Evolutionary conservation across 345 rosid species (phyloP).

Genomic region (Leavenworthia alabamica): DNA sequence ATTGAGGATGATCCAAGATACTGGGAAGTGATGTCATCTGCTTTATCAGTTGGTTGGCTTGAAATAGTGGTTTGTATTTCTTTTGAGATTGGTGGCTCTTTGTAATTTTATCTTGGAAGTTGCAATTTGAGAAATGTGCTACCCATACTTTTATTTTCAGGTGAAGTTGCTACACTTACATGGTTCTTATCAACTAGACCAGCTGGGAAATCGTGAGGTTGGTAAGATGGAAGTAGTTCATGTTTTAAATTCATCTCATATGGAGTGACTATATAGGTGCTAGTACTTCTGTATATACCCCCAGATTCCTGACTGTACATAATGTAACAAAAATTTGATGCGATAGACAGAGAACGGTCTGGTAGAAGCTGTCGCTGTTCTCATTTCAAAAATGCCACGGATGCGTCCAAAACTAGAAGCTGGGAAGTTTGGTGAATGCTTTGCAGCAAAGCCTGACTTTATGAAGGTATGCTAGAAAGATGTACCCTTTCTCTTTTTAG

Average conservation of each 20-base stretch:
- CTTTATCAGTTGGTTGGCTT: constrained; percentile 86
- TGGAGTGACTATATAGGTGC: constrained; percentile 2
- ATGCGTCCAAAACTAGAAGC: constrained; percentile 60
- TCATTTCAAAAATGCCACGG: constrained; percentile 89
- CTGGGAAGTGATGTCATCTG: constrained; percentile 82
- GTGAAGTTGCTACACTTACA: constrained; percentile 82
- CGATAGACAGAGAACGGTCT: constrained; percentile 89
- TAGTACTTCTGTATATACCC: neutral
- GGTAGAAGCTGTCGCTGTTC: constrained; percentile 90
- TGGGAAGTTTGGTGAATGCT: constrained; percentile 79
- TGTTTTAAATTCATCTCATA: constrained; percentile 16
- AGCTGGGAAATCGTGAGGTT: constrained; percentile 84
- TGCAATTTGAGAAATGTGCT: neutral
- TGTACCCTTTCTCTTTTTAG: neutral
- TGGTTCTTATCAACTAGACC: constrained; percentile 90
- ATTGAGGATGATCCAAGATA: constrained; percentile 70
- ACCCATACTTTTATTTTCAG: constrained; percentile 35
- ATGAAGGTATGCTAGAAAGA: constrained; percentile 56
- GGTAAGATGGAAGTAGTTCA: constrained; percentile 25
- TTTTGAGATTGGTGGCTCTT: neutral
- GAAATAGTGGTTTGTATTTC: constrained; percentile 66
- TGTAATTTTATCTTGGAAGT: neutral
- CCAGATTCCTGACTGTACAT: neutral
- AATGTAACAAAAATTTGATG: constrained; percentile 22
- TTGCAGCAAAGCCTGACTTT: constrained; percentile 82